Evolutionary conservation across 257 asterid genomes (phyloP), one percentile per base, ranked within the genome.

Genomic region (Nicotiana paniculata): DNA sequence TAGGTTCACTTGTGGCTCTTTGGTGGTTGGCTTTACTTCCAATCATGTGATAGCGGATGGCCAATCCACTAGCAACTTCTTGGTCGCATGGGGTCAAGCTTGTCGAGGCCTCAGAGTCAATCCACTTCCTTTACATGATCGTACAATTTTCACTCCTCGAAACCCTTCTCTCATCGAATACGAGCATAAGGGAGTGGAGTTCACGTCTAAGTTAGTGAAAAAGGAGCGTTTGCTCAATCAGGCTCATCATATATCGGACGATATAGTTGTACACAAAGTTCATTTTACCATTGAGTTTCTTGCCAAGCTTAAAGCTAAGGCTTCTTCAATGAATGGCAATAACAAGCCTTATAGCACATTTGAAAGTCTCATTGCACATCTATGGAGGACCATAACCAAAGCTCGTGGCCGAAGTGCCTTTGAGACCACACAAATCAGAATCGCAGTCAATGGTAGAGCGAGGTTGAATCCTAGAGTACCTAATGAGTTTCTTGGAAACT

Each of bases 61-160:
- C 0, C 88, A 88, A 21, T 91, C 97, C 1, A 89, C 95, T 0
- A 90, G 97, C 82, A 90, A 85, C 66, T 93, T 94, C 68, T 70
- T 94, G 83, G 95, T 93, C 43, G 91, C 98, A 17, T 91, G 97
- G 98, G 97, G 98, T 7, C 87, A 86, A 59, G 93, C 97, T 7
- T 88, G 92, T n/a, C 86, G 91, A 4, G 93, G 90, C 1, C 77
- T 87, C 7, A 81, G 80, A 0, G 88, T 91, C 32, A 64, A 46
- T 18, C 95, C 95, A 2, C 79, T 84, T 3, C 97, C 98, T 3
- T 83, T 84, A 0, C 91, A 70, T 24, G 94, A 91, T 37, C 93
- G 96, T 1, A 75, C 87, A 0, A 86, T 91, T 24, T 93, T 94
- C 90, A 63, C 82, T 8, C 92, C 95, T 2, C 88, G 93, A 4